Base-by-base conservation (phyloP, 257 asterid genomes). In the Cynanchum wilfordii region DNA sequence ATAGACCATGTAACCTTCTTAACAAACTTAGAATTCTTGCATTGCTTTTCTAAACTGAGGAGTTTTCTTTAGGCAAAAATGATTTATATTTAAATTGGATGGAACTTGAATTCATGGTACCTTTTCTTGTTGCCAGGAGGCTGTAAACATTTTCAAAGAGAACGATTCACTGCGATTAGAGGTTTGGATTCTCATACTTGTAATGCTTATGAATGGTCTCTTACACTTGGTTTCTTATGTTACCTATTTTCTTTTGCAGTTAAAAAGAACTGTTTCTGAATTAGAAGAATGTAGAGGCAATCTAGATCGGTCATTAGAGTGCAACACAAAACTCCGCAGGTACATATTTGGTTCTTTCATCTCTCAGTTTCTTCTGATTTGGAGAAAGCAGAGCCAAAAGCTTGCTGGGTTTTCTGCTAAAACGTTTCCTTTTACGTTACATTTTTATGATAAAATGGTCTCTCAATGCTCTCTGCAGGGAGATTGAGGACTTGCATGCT, bases 241-340 rank as follows among this genome's bases (percentile, higher is more conserved):
- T 57, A 62, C 50, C 54, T 65, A 55, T 64, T 6, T 69, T 52
- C 54, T 59, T 74, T 74, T 74, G 71, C 90, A 94, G 98, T 76
- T 94, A 78, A 84, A 83, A 66, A 86, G 70, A 82, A 87, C 97
- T 73, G 77, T 83, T 33, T 56, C 69, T 19, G 92, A 89, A 84
- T 81, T 94, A 74, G 94, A 90, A 81, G 90, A 83, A 74, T 86
- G 87, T 81, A 87, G 86, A 78, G 79, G 75, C 30, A 90, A 90
- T 68, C 85, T 89, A 22, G 81, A 84, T 71, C 49, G 78, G 84
- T 84, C 86, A 77, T 82, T 88, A 57, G 95, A 87, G 73, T 86
- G 89, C 81, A 94, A 91, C 82, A 84, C 86, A 76, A 86, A 82
- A 83, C 95, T 91, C 79, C 82, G 81, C 75, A 70, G 95, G 99